Base-by-base conservation (phyloP, 2,329 filamentous ascomycete genomes). In the Venturia asperata region DNA sequence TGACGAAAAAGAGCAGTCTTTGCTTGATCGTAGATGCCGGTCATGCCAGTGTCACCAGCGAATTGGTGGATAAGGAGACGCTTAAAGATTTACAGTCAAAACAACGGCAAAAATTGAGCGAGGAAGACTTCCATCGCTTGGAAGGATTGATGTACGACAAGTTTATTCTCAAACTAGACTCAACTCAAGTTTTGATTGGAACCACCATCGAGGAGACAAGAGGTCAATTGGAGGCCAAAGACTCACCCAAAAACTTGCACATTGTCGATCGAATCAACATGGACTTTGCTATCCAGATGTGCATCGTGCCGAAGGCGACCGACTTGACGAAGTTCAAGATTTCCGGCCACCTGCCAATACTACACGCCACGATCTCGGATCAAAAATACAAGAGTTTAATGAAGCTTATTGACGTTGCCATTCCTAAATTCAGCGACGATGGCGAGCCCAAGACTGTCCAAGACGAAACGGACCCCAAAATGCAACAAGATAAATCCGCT, bases 71-170 rank as follows among this genome's bases (percentile, higher is more conserved):
- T 71, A 89, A 94, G 72, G 84, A 87, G n/a, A 96, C 91, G 0
- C 83, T 97, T 75, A 88, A 88, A 69, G 88, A 97, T 66, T 87
- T 99, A 2, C 92, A 97, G 72, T 86, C 88, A 24, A 99, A 97
- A 73, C 91, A 97, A 72, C 89, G 87, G 64, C 88, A 92, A 65
- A 81, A 89, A 34, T 97, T 95, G 72, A 94, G 87, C 7, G 91
- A 95, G 17, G 87, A 93, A 67, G 95, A 99, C 72, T 91, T 91
- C 74, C 88, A 89, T 74, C 85, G 88, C 58, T 84, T 99, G 4
- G 92, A 97, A 74, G 90, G 89, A 19, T 82, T 96, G 70, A 96
- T 99, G 89, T 99, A 99, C 73, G 94, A 99, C 81, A 94, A 92
- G 65, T 99, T 99, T 75, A 81, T 91, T 52, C 85, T 99, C 70